These are phyloP conservation scores for Apiospora malaysiana DNA, from an alignment of 2,329 filamentous ascomycete species.

Conservation along the genomic window DNA sequence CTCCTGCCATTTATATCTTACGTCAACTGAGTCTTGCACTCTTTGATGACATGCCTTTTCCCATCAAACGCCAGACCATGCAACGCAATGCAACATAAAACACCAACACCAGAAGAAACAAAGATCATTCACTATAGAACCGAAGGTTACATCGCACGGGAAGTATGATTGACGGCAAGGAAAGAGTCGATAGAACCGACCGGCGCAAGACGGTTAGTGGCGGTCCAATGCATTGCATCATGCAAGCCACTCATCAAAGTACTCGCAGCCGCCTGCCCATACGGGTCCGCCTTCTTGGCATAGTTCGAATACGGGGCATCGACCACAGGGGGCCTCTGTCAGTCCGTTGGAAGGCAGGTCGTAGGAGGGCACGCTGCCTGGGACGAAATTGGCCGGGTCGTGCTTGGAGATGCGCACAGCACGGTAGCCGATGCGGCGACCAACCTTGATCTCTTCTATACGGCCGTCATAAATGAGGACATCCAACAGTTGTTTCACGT, in stretches of 20 bases:
- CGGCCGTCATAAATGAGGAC: slow-evolving; percentile 89
- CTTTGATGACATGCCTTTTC: not conserved
- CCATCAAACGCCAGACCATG: not conserved
- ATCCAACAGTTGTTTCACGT: slow-evolving; percentile 85
- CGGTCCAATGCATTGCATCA: slow-evolving; percentile 32
- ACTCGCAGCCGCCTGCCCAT: slow-evolving; percentile 87
- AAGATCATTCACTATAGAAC: not conserved
- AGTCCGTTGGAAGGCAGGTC: slow-evolving; percentile 70
- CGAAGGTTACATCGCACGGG: not conserved
- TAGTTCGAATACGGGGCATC: slow-evolving; percentile 90
- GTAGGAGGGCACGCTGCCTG: slow-evolving; percentile 38
- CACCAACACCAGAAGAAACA: not conserved
- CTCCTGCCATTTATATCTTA: not conserved
- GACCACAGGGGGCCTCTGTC: slow-evolving; percentile 88
- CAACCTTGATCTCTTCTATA: slow-evolving; percentile 68
- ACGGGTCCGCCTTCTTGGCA: slow-evolving; percentile 92
- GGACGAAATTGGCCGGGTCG: slow-evolving; percentile 34
- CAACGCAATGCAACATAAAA: not conserved
- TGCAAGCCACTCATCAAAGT: slow-evolving; percentile 85
- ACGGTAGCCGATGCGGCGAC: slow-evolving; percentile 57
- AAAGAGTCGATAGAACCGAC: not conserved
- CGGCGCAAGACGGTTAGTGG: slow-evolving; percentile 29
- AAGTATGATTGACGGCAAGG: not conserved
- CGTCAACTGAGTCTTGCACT: not conserved
- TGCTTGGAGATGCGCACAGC: slow-evolving; percentile 55